Base-by-base conservation (phyloP, 108 stramenopile genomes). In the Pseudonitzschia pungens region DNA sequence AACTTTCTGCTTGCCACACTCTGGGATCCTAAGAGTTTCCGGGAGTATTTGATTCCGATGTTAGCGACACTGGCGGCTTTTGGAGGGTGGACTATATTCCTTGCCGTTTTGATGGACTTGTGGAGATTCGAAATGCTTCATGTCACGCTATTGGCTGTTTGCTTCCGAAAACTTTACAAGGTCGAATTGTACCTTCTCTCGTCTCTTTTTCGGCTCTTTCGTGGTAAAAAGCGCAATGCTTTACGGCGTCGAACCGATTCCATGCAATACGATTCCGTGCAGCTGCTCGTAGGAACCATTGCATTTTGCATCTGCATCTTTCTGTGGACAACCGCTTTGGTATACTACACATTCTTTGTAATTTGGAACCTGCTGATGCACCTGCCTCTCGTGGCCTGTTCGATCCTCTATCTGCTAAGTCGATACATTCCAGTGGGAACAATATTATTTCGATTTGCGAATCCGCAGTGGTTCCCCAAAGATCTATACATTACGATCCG, bases 191-290 rank as follows among this genome's bases (percentile, higher is more conserved):
- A 81, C 29, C 65, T 92, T 26, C 68, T 95, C 52, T 70, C 75
- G 18, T 86, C 94, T 24, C 77, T 93, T 12, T 94, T 90, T 89
- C 86, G 87, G 33, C 70, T 97, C 28, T 96, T 97, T 75, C 81
- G 92, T n/a, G 96, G 95, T n/a, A 92, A 88, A 73, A 97, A 97
- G 73, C 72, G 77, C 26, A 97, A 97, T 73, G 56, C 91, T 16
- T 52, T 97, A 42, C 86, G 96, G 12, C 77, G 78, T 32, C 87
- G 96, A 51, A 89, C 90, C 9, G 96, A 97, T 70, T 79, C 91
- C 18, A 86, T 90, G 83, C 57, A 91, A 53, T 96, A 94, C 68
- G 95, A 97, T 81, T 80, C 84, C 32, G 89, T 84, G 78, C 93
- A 93, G 71, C 65, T 96, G 41, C 75, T 96, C 12, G 67, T 78